Evolutionary conservation across 148 eudicot species (phyloP), one percentile per base, ranked within the genome.

Genomic region (Oxyria digyna): DNA sequence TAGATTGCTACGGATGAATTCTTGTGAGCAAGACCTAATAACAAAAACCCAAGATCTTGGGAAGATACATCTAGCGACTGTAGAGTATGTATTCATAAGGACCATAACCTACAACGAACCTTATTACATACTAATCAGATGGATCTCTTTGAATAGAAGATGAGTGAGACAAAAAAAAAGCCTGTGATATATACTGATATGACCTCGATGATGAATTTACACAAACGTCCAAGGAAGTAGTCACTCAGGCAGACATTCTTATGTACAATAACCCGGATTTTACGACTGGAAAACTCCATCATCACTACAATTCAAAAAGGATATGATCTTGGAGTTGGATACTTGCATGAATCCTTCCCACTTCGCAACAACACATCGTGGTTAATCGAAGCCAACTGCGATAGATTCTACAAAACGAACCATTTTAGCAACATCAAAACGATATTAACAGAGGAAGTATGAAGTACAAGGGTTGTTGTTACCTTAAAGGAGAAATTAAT

Each of bases 401-500:
- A 82, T 72, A 87, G 78, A 74, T 82, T 87, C 91, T 87, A 83
- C 83, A 71, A 35, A 35, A 35, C 38, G 4, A 35, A 35, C 38
- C 38, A 35, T 35, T n/a, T n/a, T n/a, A n/a, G n/a, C n/a, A n/a
- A n/a, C n/a, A n/a, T n/a, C 3, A 6, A 35, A 35, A 6, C 6
- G 6, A 35, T 2, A 35, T 35, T 57, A n/a, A 57, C 64, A 10
- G 59, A 46, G 57, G 37, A 42, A n/a, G 50, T 23, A n/a, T n/a
- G 23, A 59, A 26, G n/a, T n/a, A n/a, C n/a, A n/a, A n/a, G 38
- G 23, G 42, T 77, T n/a, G n/a, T n/a, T n/a, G n/a, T n/a, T n/a
- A 82, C 91, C 91, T 87, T 87, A 67, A 82, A 87, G 62, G 91
- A 87, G 76, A 87, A 87, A 75, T 87, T 87, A 18, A 87, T 76